Base-by-base conservation (phyloP, 192 early-diverging fungal species). In the Coemansia sp. region DNA sequence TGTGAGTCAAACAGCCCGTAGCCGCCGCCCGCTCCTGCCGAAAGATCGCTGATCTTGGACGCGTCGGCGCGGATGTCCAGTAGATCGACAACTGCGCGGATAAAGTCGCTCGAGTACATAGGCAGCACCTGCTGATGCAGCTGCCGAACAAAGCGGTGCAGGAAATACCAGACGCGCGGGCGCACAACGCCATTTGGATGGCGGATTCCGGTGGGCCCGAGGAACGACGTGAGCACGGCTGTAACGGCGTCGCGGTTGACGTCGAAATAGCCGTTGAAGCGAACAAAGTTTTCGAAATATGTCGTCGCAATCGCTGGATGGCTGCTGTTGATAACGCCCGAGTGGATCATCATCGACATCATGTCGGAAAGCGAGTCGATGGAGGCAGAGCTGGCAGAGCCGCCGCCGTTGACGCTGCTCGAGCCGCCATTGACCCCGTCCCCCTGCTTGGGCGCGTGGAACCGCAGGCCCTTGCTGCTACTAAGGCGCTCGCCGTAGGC, bases 81-180 rank as follows among this genome's bases (percentile, higher is more conserved):
- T 64, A 98, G 70, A 60, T 90, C 87, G 57, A 71, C 71, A 53
- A 77, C 65, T 8, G 74, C 74, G 18, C 53, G 61, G 28, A 81
- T 60, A 64, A 86, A 75, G 62, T 85, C 74, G 61, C 71, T 70
- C 20, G 77, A 74, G 51, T 74, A 80, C 29, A 61, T 46, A 8
- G 75, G 61, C 39, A 84, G 62, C 51, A 46, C 58, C 11, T 51
- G 47, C 14, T 7, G 48, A 36, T 84, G 81, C 29, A 93, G 78
- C 24, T 75, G 70, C 67, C 92, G 91, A 25, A 91, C 84, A 72
- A 93, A 95, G 36, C 90, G 85, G 62, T 88, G 82, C 61, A 98
- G 93, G 22, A 95, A 75, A 69, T 98, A 96, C 87, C 91, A 91
- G 18, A 89, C 87, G 22, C 95, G 80, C 1, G 84, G 81, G 25